Base-by-base conservation (phyloP, 1,139 yeast genomes). In the Casaregolazyma lundiana region DNA sequence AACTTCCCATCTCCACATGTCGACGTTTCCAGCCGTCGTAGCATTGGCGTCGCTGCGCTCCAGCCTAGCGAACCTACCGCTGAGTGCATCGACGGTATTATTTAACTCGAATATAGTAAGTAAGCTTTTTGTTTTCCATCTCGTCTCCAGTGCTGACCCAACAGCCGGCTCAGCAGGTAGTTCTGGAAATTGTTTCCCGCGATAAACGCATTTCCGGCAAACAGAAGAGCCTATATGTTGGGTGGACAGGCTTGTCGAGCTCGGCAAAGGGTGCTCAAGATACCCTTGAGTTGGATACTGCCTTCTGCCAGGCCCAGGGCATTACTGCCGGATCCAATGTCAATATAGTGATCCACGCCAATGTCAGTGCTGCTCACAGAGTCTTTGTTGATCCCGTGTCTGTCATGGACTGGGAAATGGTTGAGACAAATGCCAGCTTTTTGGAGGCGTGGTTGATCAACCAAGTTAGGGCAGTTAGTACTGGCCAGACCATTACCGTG, bases 391-490 rank as follows among this genome's bases (percentile, higher is more conserved):
- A 88, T 60, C 97, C 97, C 0, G 66, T 77, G 29, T 73, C 86
- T 0, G 66, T 82, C 2, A 76, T 84, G 3, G 98, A 92, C 61
- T 92, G 97, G 97, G 97, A 90, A 57, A 70, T 86, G 36, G 86
- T 89, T 4, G 96, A 89, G 59, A 68, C 85, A 3, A 87, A 92
- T 64, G 94, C 96, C 1, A 80, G 76, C 42, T 77, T 75, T 43
- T 74, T 92, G 36, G 97, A 92, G 60, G 79, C 80, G 43, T 79
- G 80, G 55, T 73, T 90, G 57, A 69, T 90, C 38, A 78, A 81
- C 46, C 97, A 90, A 63, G 81, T 94, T 1, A 71, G 97, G 50
- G 85, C 94, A 44, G 85, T 89, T 1, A 71, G 81, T 0, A 52
- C 73, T 20, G 70, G 73, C 43, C 92, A 83, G 53, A 68, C 73